Conservation (phyloP, 768 basidiomycete species). For the Cyclocybe cylindracea region DNA sequence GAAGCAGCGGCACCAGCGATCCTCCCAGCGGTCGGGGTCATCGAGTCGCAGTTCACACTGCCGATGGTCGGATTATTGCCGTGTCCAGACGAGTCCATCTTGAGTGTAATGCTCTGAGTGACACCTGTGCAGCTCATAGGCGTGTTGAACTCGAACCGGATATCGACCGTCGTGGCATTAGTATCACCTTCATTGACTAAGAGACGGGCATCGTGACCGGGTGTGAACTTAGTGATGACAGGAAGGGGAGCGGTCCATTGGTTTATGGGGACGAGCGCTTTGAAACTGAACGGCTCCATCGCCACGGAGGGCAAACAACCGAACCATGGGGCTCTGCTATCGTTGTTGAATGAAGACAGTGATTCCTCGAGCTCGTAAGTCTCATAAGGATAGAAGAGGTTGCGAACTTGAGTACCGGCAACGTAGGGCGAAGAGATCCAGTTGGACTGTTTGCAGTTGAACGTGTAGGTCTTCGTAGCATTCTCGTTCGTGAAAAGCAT, state of each 20-base stretch:
- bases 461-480: slow-evolving; percentile 59
- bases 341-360: slow-evolving; percentile 57
- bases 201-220: slow-evolving; percentile 86
- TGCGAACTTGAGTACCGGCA: slow-evolving; percentile 61
- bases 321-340: slow-evolving; percentile 60
- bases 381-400: slow-evolving; percentile 85
- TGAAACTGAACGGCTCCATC: slow-evolving; percentile 78
- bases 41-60: slow-evolving; percentile 45
- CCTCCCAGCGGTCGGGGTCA: slow-evolving; percentile 50
- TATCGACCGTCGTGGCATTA: slow-evolving; percentile 59
- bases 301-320: slow-evolving; percentile 73
- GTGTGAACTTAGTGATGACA: slow-evolving; percentile 74
- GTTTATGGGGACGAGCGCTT: slow-evolving; percentile 67
- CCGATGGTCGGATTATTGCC: slow-evolving; percentile 57
- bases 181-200: slow-evolving; percentile 43
- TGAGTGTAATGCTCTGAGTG: slow-evolving; percentile 61
- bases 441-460: slow-evolving; percentile 51
- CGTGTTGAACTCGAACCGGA: slow-evolving; percentile 78
- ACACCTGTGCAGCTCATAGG: slow-evolving; percentile 75
- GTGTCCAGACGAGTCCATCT: slow-evolving; percentile 68
- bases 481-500: slow-evolving; percentile 89
- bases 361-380: slow-evolving; percentile 71
- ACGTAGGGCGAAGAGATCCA: slow-evolving; percentile 85
- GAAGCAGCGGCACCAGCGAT: slow-evolving; percentile 61
- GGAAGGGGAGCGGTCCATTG: slow-evolving; percentile 77